Percentiles rank a stretch among this genome's conserved stretches.
Evolutionary conservation across 352 stramenopile species (phyloP).

Genomic region (Globisporangium perplexum): DNA sequence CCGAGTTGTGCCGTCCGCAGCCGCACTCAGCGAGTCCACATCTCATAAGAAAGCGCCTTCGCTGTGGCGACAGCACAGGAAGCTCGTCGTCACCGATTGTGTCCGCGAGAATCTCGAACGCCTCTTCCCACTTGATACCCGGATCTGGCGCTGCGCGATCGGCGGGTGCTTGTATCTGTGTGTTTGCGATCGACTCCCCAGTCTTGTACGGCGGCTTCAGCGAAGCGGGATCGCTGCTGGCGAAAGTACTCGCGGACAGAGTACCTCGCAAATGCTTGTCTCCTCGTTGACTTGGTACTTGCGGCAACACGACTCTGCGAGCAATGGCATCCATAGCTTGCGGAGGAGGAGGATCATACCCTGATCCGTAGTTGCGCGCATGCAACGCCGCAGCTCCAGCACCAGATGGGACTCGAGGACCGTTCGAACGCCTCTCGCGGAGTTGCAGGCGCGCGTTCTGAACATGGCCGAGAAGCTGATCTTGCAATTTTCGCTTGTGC

Average conservation of each 20-base stretch:
- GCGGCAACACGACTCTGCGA: neutral
- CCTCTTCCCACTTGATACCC: conserved; percentile 7
- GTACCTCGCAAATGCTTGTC: neutral
- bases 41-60: conserved; percentile 4
- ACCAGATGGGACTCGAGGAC: conserved; percentile 11
- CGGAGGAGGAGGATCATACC: conserved; percentile 7
- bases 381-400: neutral
- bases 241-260: neutral
- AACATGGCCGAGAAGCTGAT: conserved; percentile 26
- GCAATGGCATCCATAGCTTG: neutral
- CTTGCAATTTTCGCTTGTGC: conserved; percentile 7
- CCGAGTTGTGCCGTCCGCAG: neutral
- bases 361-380: conserved; percentile 2
- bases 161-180: no score
- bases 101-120: conserved; percentile 11
- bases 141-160: neutral
- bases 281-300: neutral
- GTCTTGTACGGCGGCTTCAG: neutral
- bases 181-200: neutral
- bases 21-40: conserved; percentile 6
- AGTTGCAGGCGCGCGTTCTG: conserved; percentile 48
- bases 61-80: neutral
- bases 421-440: conserved; percentile 25
- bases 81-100: conserved; percentile 3
- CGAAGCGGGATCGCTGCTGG: neutral